Conservation (phyloP, 768 basidiomycete genomes). For the Tricholoma saponaceum region DNA sequence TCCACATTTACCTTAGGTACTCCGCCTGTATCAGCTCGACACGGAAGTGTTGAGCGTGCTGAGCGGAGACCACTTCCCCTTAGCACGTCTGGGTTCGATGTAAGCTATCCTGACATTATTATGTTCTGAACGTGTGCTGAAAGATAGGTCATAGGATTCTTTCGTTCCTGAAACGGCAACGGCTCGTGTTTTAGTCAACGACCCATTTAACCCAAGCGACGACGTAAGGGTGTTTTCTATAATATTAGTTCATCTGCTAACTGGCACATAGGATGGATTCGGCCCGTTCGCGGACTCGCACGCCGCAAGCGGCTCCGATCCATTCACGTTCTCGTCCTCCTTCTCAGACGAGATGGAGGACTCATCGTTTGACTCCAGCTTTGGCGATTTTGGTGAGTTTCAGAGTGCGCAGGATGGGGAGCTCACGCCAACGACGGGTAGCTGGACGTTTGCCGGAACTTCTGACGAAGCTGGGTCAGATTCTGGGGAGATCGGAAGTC, state of each 20-base stretch:
- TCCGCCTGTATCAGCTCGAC: constrained; percentile 44
- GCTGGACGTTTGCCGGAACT: constrained; percentile 59
- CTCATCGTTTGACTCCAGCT: constrained; percentile 57
- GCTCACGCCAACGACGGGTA: constrained; percentile 61
- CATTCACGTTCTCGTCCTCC: constrained; percentile 51
- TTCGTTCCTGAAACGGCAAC: constrained; percentile 36
- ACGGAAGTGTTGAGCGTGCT: constrained; percentile 35
- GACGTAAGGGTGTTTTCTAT: constrained; percentile 37
- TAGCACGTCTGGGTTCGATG: constrained; percentile 47
- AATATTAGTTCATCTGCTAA: neutral
- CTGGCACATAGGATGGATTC: constrained; percentile 51
- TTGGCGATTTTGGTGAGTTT: constrained; percentile 82
- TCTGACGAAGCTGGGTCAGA: constrained; percentile 24
- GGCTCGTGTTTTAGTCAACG: constrained; percentile 33
- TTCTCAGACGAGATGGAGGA: constrained; percentile 65
- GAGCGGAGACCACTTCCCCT: constrained; percentile 39
- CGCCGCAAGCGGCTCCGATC: constrained; percentile 41
- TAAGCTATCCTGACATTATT: constrained; percentile 27
- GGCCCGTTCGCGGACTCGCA: constrained; percentile 77
- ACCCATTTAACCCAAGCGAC: constrained; percentile 49
- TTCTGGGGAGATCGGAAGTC: constrained; percentile 4
- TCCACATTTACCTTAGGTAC: constrained; percentile 62
- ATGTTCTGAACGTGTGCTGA: neutral
- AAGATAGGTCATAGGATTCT: constrained; percentile 38
- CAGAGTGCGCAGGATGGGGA: constrained; percentile 49